phyloP scores from a whole-genome alignment of 2,329 filamentous ascomycete genomes.

The Talaromyces sp. region DNA sequence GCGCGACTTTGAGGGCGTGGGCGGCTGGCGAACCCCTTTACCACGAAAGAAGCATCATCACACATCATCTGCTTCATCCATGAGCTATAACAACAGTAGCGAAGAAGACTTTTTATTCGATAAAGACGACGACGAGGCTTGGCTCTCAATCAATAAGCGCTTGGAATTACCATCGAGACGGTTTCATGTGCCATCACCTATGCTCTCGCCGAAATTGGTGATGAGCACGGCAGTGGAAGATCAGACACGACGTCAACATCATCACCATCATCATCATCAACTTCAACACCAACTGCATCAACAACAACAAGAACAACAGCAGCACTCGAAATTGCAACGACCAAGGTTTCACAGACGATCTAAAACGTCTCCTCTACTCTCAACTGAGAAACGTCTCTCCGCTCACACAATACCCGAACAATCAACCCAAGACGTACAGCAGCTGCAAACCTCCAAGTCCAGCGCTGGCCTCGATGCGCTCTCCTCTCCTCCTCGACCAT shows the following conservation, averaged over 20 bases:
- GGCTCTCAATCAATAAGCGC: conserved; percentile 38
- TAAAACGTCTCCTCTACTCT: conserved; percentile 32
- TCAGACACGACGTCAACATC: background rate
- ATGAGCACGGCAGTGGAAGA: background rate
- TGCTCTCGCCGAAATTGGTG: conserved; percentile 9
- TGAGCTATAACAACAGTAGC: conserved; percentile 16
- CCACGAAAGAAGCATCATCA: conserved; percentile 23
- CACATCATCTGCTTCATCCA: conserved; percentile 26
- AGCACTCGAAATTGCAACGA: conserved; percentile 10
- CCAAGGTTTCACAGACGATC: conserved; percentile 33
- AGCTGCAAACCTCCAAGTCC: conserved; percentile 21
- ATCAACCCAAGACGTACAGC: conserved; percentile 8
- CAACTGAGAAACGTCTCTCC: conserved; percentile 3
- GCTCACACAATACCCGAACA: conserved; percentile 10
- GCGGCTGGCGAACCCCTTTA: conserved; percentile 36
- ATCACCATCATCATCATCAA: background rate
- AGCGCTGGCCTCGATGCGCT: conserved; percentile 20
- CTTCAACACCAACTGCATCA: conserved; percentile 9
- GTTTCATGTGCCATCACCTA: conserved; percentile 20
- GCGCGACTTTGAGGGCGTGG: conserved; percentile 45
- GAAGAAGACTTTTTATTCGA: conserved; percentile 21
- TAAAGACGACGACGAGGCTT: conserved; percentile 35
- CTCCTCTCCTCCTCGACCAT: conserved; percentile 4
- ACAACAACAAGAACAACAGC: conserved; percentile 15
- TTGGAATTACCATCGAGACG: conserved; percentile 32